Base-by-base conservation (phyloP, 495 filamentous ascomycete species). In the Hamigera avellanea region DNA sequence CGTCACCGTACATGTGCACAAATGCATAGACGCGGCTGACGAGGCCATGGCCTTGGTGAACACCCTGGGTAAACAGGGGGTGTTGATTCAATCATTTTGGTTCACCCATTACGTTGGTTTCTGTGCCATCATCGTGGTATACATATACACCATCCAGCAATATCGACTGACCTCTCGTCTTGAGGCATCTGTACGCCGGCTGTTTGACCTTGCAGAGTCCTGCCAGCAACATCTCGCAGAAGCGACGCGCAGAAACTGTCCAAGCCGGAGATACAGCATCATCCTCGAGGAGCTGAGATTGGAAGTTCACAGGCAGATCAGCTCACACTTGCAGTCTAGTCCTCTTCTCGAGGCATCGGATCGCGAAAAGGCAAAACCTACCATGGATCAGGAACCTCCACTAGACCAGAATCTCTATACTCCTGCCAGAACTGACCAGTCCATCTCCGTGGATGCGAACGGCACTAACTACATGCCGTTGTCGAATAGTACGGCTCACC, bases 61-160 rank as follows among this genome's bases (percentile, higher is more conserved):
- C 27, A 48, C 45, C 14, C 48, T 67, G 9, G 63, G 54, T 19
- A 57, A 59, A 23, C 61, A 62, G 41, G 54, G 50, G 2, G 38
- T 56, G 15, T 44, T 67, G 32, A 54, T 61, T 8, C 56, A 60
- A 32, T 64, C 61, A 3, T 65, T 62, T 30, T 64, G 67, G 71
- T 73, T 75, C 35, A 72, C 67, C 0, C 66, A 72, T 37, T 72
- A 71, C 36, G 63, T 69, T 13, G 66, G 64, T 29, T 75, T 72
- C 36, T 72, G 65, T 26, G 71, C 69, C n/a, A 64, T 70, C 16
- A 53, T 70, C 7, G 65, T 72, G 19, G 57, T 70, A 6, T 72
- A 73, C 27, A 70, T 75, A 15, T 65, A 69, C 39, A 63, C 65
- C 0, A 75, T 75, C 33, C 70, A 75, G 35, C 63, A 68, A 21